Conservation (phyloP, 2,329 filamentous ascomycete genomes). For the Pseudogymnoascus sp. region DNA sequence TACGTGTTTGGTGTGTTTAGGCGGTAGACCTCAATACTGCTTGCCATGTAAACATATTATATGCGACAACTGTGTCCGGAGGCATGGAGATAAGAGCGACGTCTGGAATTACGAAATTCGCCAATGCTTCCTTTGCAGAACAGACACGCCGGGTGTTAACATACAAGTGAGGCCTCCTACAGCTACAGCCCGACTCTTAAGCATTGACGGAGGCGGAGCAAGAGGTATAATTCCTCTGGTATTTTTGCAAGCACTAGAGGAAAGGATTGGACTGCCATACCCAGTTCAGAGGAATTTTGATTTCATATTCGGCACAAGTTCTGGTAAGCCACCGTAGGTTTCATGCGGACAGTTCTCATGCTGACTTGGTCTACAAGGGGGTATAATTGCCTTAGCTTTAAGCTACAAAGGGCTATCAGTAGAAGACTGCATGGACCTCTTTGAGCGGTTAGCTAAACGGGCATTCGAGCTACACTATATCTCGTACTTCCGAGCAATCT, state of each 20-base stretch:
- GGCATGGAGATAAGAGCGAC: conserved; percentile 20
- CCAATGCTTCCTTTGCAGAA: conserved; percentile 26
- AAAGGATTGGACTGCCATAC: conserved; percentile 15
- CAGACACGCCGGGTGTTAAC: conserved; percentile 10
- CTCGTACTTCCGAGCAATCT: neutral
- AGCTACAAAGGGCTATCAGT: conserved; percentile 14
- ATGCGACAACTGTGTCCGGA: conserved; percentile 29
- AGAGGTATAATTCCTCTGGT: conserved; percentile 21
- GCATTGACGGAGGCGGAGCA: conserved; percentile 30
- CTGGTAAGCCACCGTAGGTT: conserved; percentile 14
- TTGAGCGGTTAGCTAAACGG: conserved; percentile 16
- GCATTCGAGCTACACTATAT: conserved; percentile 14
- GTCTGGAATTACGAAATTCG: conserved; percentile 22
- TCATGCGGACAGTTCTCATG: neutral
- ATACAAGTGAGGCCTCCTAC: conserved; percentile 29
- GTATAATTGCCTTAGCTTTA: conserved; percentile 18
- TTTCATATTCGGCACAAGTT: conserved; percentile 20
- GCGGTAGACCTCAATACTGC: conserved; percentile 11
- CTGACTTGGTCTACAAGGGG: conserved; percentile 12
- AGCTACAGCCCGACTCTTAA: conserved; percentile 27
- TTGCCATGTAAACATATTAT: conserved; percentile 29
- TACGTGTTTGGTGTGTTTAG: conserved; percentile 16
- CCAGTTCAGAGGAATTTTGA: conserved; percentile 21
- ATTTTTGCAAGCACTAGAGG: conserved; percentile 19
- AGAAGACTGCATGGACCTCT: conserved; percentile 16